phyloP scores from a whole-genome alignment of 2,329 filamentous ascomycete species.

The Penicillium expansum region DNA sequence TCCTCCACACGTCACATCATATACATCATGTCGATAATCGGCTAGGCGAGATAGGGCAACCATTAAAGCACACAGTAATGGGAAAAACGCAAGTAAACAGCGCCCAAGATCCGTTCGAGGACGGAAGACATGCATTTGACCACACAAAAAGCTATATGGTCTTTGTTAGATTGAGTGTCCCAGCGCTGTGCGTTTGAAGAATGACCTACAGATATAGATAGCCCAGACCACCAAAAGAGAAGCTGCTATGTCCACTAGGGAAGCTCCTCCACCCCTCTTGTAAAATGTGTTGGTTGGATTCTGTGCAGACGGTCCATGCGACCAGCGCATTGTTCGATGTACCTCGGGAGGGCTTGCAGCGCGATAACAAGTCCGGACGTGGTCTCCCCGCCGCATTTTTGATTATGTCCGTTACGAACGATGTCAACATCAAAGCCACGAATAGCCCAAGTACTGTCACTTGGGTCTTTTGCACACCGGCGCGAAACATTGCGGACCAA shows the following conservation, averaged over 20 bases:
- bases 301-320: constrained; percentile 45
- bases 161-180: neutral
- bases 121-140: constrained; percentile 58
- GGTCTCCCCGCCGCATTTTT: constrained; percentile 86
- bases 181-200: neutral
- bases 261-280: constrained; percentile 66
- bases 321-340: constrained; percentile 57
- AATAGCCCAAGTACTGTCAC: constrained; percentile 78
- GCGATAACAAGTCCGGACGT: constrained; percentile 81
- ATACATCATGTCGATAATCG: constrained; percentile 64
- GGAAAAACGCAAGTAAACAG: constrained; percentile 55
- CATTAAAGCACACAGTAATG: constrained; percentile 56
- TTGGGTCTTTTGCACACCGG: constrained; percentile 75
- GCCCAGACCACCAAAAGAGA: constrained; percentile 60
- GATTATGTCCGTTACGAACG: constrained; percentile 82
- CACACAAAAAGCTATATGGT: constrained; percentile 43
- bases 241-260: constrained; percentile 62
- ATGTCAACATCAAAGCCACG: constrained; percentile 72
- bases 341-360: constrained; percentile 69
- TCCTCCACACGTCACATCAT: constrained; percentile 58
- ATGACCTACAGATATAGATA: constrained; percentile 52
- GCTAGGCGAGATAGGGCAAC: constrained; percentile 62
- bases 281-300: constrained; percentile 54
- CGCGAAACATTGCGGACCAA: constrained; percentile 62
- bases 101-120: constrained; percentile 57